Percentiles rank a stretch among this genome's conserved stretches.
These are phyloP conservation scores for Petasospora fabianii DNA, from an alignment of 1,139 yeast genomes.

Conservation along the genomic window DNA sequence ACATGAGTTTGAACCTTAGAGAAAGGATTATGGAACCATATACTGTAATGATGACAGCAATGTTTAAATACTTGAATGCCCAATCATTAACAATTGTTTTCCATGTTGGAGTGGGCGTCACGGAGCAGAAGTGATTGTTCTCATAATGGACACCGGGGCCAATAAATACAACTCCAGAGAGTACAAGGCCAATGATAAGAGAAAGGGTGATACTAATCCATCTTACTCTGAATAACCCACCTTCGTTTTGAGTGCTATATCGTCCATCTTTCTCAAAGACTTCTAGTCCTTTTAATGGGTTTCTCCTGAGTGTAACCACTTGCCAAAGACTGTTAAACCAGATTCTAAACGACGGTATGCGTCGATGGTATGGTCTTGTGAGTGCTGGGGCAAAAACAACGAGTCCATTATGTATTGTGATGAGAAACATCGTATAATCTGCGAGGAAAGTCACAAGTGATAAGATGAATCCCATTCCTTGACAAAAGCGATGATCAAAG, in stretches of 20 bases:
- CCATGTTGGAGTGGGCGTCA: conserved; percentile 20
- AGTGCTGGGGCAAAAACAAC: conserved; percentile 19
- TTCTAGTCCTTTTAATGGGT: conserved; percentile 5
- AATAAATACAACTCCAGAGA: conserved; percentile 17
- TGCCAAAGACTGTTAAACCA: conserved; percentile 2
- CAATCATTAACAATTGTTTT: conserved; percentile 20
- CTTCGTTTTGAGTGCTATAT: conserved; percentile 18
- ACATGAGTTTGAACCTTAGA: conserved; percentile 10
- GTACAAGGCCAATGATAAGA: not conserved
- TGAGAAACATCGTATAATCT: conserved; percentile 15
- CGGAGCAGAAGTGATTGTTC: conserved; percentile 18
- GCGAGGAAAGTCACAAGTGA: conserved; percentile 14
- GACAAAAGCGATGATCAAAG: conserved; percentile 14
- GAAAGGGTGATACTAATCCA: not conserved
- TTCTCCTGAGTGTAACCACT: conserved; percentile 3
- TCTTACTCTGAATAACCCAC: conserved; percentile 21
- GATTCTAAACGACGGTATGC: conserved; percentile 9
- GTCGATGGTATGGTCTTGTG: conserved; percentile 11
- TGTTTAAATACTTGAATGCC: conserved; percentile 18
- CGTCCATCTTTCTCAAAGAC: too few species aligned
- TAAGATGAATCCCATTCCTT: conserved; percentile 20
- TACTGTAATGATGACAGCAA: conserved; percentile 14
- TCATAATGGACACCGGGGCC: conserved; percentile 11
- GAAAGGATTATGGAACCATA: conserved; percentile 21
- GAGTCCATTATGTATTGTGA: conserved; percentile 22